Evolutionary conservation across 441 rosid genomes (phyloP), one percentile per base, ranked within the genome.

Genomic region (Pelargonium myrrhifolium): DNA sequence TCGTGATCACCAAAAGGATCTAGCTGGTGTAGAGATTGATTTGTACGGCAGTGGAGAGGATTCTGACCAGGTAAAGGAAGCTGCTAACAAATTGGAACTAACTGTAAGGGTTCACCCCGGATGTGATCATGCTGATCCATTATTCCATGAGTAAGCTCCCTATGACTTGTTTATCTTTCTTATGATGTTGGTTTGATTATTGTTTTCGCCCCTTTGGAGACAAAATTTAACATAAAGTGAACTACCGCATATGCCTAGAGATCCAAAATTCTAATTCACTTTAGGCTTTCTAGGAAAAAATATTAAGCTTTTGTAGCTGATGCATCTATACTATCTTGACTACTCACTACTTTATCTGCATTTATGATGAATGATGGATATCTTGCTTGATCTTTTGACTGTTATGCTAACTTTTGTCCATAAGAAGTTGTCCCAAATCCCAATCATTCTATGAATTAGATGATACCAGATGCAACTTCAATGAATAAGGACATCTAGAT

Each of bases 31-130:
- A 69, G 93, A 89, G 77, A 77, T 93, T 73, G 93, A 93, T 82
- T 81, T 93, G 72, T 89, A 85, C 65, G 98, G 98, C 65, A 84
- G 60, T 65, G 98, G 98, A 39, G 96, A 93, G 80, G 97, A 91
- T 77, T 91, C 90, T 5, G 86, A 84, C 69, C 81, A 84, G 68
- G 76, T 93, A 71, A 84, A 79, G 73, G 79, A 81, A 74, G 93
- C 92, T 43, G 88, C 88, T 42, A 66, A 79, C 71, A 85, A 82
- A 79, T 74, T 93, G 71, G 78, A 85, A 68, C 70, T 84, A 39
- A 75, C 74, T 5, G 83, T 93, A 43, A 81, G 89, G 85, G 87
- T 93, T 71, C 70, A 82, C 77, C 91, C 96, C 7, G 96, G 97
- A 45, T 82, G 89, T 65, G 96, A 94, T 80, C 97, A 94, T 62